Evolutionary conservation across 768 basidiomycete genomes (phyloP).

Genomic region (Trametes coccinea): DNA sequence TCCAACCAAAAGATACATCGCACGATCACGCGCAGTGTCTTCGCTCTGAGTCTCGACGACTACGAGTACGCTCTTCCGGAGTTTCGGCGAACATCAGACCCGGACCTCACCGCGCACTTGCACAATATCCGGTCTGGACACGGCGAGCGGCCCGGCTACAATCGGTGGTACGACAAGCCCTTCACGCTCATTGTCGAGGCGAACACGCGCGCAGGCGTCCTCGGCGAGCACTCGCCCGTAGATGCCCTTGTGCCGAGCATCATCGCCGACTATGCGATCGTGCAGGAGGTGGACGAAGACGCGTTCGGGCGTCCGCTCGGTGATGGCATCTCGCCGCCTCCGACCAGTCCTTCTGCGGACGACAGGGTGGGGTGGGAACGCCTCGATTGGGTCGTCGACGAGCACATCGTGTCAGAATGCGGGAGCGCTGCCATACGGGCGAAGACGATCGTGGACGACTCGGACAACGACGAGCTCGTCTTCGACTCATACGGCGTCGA

Average conservation of each 20-base stretch:
- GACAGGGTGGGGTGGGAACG: slow-evolving; percentile 49
- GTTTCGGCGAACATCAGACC: slow-evolving; percentile 25
- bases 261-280: slow-evolving; percentile 79
- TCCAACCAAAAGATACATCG: slow-evolving; percentile 60
- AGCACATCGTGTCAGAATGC: slow-evolving; percentile 56
- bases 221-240: slow-evolving; percentile 88
- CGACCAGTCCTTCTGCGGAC: slow-evolving; percentile 16
- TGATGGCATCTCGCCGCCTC: slow-evolving; percentile 4
- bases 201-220: slow-evolving; percentile 79
- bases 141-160: slow-evolving; percentile 50
- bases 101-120: slow-evolving; percentile 69
- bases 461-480: slow-evolving; percentile 82
- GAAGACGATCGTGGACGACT: slow-evolving; percentile 62
- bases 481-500: slow-evolving; percentile 81
- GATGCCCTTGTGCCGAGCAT: slow-evolving; percentile 91
- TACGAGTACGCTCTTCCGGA: slow-evolving; percentile 45
- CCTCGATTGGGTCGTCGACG: slow-evolving; percentile 76
- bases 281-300: slow-evolving; percentile 58
- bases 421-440: slow-evolving; percentile 58
- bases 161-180: slow-evolving; percentile 91
- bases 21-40: slow-evolving; percentile 70
- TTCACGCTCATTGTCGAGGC: slow-evolving; percentile 82
- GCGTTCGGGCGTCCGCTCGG: slow-evolving; percentile 36
- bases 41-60: slow-evolving; percentile 81
- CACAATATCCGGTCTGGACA: slow-evolving; percentile 67